Conservation (phyloP, 1,139 yeast species). For the Diutina catenulata region DNA sequence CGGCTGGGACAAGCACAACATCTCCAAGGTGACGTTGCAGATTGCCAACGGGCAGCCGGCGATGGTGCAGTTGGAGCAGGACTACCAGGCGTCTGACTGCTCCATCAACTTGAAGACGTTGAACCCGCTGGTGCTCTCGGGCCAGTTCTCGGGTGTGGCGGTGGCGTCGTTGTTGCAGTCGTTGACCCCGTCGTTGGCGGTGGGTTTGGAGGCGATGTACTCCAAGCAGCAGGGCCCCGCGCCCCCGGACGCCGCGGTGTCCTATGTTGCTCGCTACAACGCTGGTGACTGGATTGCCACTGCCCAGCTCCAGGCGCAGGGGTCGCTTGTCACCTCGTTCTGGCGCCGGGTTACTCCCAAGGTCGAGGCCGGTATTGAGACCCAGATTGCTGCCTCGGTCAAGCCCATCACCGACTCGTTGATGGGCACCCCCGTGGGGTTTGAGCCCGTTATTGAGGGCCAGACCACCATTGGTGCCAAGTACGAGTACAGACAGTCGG, state of each 20-base stretch:
- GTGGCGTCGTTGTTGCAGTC: slow-evolving; percentile 90
- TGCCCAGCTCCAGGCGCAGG: slow-evolving; percentile 91
- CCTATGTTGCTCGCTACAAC: slow-evolving; percentile 85
- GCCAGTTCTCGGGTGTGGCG: slow-evolving; percentile 63
- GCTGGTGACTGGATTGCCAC: slow-evolving; percentile 87
- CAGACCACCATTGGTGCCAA: slow-evolving; percentile 92
- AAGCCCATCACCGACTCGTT: slow-evolving; percentile 72
- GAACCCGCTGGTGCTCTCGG: slow-evolving; percentile 72
- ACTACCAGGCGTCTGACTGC: slow-evolving; percentile 80
- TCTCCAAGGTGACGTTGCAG: slow-evolving; percentile 82
- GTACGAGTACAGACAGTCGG: slow-evolving; percentile 94
- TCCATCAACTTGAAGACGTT: slow-evolving; percentile 82
- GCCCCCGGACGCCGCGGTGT: slow-evolving; percentile 89
- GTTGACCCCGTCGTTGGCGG: slow-evolving; percentile 67
- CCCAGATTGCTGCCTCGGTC: slow-evolving; percentile 70
- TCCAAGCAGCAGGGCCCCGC: slow-evolving; percentile 60
- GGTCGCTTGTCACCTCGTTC: slow-evolving; percentile 79
- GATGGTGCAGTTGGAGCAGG: slow-evolving; percentile 95
- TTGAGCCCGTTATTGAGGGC: slow-evolving; percentile 79
- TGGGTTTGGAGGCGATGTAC: slow-evolving; percentile 91
- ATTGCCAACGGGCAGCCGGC: slow-evolving; percentile 83
- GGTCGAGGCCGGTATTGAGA: slow-evolving; percentile 95
- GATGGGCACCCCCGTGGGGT: slow-evolving; percentile 72
- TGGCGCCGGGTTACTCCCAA: slow-evolving; percentile 88
- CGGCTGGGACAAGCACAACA: slow-evolving; percentile 75